These are phyloP conservation scores for Paraconiothyrium brasiliense DNA, from an alignment of 2,329 filamentous ascomycete species.

Conservation along the genomic window DNA sequence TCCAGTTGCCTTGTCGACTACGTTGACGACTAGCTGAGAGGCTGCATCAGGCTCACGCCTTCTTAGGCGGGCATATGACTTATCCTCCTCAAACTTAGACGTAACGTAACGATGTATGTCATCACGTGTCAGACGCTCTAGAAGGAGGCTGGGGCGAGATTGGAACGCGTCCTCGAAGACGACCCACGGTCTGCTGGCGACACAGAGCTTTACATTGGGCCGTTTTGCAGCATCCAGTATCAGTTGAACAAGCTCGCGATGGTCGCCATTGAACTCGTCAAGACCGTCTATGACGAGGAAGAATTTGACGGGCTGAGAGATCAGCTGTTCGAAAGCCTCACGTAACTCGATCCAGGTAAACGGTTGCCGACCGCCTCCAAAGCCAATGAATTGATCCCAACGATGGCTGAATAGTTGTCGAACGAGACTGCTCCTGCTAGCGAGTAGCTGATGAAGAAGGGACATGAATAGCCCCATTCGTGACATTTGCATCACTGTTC, in stretches of 20 bases:
- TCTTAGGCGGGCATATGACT: not conserved
- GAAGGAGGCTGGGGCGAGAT: not conserved
- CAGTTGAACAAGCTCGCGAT: conserved; percentile 18
- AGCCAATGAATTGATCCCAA: not conserved
- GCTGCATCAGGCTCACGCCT: not conserved
- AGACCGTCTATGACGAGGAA: conserved; percentile 31
- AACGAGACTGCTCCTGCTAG: conserved; percentile 16
- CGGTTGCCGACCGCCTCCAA: conserved; percentile 3
- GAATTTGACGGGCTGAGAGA: conserved; percentile 13
- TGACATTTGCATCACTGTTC: conserved; percentile 33
- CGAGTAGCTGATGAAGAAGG: conserved; percentile 30
- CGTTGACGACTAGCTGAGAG: not conserved
- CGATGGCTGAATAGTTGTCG: conserved; percentile 15
- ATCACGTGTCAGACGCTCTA: conserved; percentile 7
- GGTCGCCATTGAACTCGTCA: conserved; percentile 31
- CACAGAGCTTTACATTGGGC: not conserved
- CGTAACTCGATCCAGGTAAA: conserved; percentile 16
- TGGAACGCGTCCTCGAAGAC: conserved; percentile 13
- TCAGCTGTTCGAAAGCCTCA: conserved; percentile 13
- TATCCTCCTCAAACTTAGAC: conserved; percentile 19
- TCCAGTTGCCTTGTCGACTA: conserved; percentile 17
- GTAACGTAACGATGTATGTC: conserved; percentile 16
- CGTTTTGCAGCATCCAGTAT: conserved; percentile 7
- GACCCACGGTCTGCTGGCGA: conserved; percentile 16
- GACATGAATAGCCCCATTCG: conserved; percentile 36